These are phyloP conservation scores for Drechmeria coniospora DNA, from an alignment of 2,329 filamentous ascomycete genomes.

Conservation along the genomic window DNA sequence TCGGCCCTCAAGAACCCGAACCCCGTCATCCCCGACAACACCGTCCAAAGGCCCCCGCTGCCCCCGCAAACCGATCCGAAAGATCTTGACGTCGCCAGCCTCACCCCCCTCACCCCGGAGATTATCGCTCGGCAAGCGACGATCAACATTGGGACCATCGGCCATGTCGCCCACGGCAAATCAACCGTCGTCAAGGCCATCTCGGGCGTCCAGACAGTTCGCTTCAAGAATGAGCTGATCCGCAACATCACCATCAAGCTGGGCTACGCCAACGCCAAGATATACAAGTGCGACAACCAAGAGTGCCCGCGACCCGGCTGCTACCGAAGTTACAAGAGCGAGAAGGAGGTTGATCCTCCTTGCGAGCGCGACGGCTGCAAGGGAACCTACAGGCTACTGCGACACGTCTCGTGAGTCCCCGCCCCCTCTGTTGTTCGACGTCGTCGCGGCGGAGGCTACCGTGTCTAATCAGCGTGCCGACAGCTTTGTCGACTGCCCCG, in stretches of 20 bases:
- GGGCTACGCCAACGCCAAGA: slow-evolving; percentile 97
- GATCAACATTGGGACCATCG: slow-evolving; percentile 97
- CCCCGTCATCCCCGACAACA: slow-evolving; percentile 38
- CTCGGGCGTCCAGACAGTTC: slow-evolving; percentile 94
- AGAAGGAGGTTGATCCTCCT: slow-evolving; percentile 94
- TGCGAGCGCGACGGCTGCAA: slow-evolving; percentile 87
- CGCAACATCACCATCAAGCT: slow-evolving; percentile 99
- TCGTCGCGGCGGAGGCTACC: slow-evolving; percentile 5
- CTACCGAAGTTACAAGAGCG: slow-evolving; percentile 95
- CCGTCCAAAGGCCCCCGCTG: slow-evolving; percentile 35
- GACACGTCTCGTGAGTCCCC: slow-evolving; percentile 80
- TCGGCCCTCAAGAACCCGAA: slow-evolving; percentile 67
- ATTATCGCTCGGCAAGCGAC: slow-evolving; percentile 97
- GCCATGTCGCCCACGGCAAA: slow-evolving; percentile 97
- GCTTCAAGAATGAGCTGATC: slow-evolving; percentile 99
- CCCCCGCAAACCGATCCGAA: slow-evolving; percentile 89
- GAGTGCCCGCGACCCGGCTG: slow-evolving; percentile 88
- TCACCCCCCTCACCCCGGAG: slow-evolving; percentile 81
- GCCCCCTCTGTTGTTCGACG: too few species aligned
- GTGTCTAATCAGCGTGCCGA: not conserved
- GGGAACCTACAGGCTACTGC: slow-evolving; percentile 74
- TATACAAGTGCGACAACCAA: slow-evolving; percentile 93
- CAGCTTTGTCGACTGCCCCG: slow-evolving; percentile 94
- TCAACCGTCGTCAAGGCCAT: slow-evolving; percentile 98
- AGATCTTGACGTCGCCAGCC: slow-evolving; percentile 64